Evolutionary conservation across 345 rosid genomes (phyloP).

Genomic region (Moricandia moricandioides): DNA sequence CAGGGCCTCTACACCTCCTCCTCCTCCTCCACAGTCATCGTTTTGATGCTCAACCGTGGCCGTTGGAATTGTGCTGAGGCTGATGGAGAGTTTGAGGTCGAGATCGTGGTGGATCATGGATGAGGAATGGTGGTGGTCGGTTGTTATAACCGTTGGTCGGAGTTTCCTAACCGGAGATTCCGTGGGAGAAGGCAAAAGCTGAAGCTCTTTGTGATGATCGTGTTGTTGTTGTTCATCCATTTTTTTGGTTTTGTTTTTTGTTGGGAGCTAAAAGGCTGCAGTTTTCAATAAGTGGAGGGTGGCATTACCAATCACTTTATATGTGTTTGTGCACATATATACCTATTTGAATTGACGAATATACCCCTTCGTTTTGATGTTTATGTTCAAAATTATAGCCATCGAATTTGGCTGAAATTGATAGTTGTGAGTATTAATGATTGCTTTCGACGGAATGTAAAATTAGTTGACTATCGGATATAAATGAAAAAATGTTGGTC

Average conservation of each 20-base stretch:
- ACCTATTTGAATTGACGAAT: background rate
- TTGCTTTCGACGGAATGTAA: no score
- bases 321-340: slow-evolving; percentile 27
- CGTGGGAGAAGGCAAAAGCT: slow-evolving; percentile 65
- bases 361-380: background rate
- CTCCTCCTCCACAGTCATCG: slow-evolving; percentile 34
- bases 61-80: slow-evolving; percentile 50
- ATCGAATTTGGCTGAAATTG: background rate
- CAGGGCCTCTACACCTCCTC: slow-evolving; percentile 54
- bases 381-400: background rate
- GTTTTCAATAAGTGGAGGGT: slow-evolving; percentile 32
- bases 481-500: no score
- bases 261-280: slow-evolving; percentile 25
- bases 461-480: no score
- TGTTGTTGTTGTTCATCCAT: slow-evolving; percentile 31
- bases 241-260: slow-evolving; percentile 15
- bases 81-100: slow-evolving; percentile 88
- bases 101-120: slow-evolving; percentile 55
- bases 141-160: slow-evolving; percentile 14
- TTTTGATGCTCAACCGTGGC: slow-evolving; percentile 36
- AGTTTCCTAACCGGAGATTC: slow-evolving; percentile 30
- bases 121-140: slow-evolving; percentile 30
- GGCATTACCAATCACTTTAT: slow-evolving; percentile 34
- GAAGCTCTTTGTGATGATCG: slow-evolving; percentile 67
- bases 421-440: background rate